Evolutionary conservation across 139 green algal genomes (phyloP).

Genomic region (Coelastrella sp.): DNA sequence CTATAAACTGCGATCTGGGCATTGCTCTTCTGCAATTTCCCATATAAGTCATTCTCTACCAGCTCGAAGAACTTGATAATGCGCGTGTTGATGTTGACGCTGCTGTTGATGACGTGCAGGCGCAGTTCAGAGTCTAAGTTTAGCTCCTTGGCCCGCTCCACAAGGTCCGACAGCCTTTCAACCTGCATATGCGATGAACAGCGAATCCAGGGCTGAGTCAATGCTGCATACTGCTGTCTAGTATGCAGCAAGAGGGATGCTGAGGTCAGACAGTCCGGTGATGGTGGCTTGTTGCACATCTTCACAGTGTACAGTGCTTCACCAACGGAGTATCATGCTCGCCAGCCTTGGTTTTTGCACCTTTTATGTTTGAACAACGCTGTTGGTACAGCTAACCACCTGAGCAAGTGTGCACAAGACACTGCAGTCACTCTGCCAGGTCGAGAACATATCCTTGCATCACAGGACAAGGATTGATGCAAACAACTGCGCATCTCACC

Average conservation of each 20-base stretch:
- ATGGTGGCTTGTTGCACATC: no score
- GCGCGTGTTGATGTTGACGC: conserved; percentile 70
- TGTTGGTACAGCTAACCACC: no score
- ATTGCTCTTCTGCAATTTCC: conserved; percentile 62
- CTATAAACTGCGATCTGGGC: conserved; percentile 66
- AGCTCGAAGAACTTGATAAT: conserved; percentile 85
- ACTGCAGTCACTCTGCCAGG: no score
- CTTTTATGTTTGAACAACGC: no score
- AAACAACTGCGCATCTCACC: conserved; percentile 53
- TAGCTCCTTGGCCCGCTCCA: conserved; percentile 55
- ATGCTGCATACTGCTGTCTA: conserved; percentile 33
- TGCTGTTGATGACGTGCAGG: conserved; percentile 82
- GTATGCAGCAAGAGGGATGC: no score
- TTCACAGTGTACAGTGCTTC: no score
- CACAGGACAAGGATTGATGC: no score
- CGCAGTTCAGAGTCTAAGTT: conserved; percentile 57
- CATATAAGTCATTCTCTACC: conserved; percentile 77
- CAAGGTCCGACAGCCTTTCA: conserved; percentile 72
- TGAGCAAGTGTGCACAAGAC: no score
- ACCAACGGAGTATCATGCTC: no score
- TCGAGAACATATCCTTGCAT: no score
- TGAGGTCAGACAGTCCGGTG: no score
- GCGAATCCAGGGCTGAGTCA: neutral
- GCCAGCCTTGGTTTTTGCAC: no score
- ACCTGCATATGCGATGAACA: conserved; percentile 61